Base-by-base conservation (phyloP, 257 asterid species). In the Solanum phureja region DNA sequence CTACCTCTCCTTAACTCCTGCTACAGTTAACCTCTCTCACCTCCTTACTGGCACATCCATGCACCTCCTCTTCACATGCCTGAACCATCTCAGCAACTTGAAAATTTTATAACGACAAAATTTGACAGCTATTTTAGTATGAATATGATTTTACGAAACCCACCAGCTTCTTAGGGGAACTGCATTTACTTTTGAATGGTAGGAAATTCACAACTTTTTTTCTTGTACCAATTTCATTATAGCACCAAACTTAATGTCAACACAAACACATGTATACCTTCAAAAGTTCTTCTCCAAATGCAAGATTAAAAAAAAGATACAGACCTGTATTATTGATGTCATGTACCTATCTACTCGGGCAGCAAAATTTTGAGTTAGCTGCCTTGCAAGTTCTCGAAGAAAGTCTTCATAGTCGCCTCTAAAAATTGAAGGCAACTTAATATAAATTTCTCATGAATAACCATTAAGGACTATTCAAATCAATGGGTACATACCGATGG, bases 381-480 rank as follows among this genome's bases (percentile, higher is more conserved):
- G 95, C 92, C 91, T 95, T 86, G 98, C 98, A 87, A 97, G 90
- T 91, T 97, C 98, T 90, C 97, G 90, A 77, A 95, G 95, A 42
- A 95, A 94, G 91, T 95, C 97, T 91, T 97, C 96, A 86, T 97
- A 97, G 92, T 97, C 98, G 87, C 96, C 93, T 91, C 99, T 97
- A 93, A 76, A 87, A 90, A 58, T 33, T 62, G 56, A 44, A 44
- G 69, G 72, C 86, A 75, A 75, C 33, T 37, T 83, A 89, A 58
- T 66, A 64, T 37, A 38, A 84, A 42, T 34, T 79, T 72, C n/a
- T n/a, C n/a, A n/a, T n/a, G n/a, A n/a, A n/a, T n/a, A n/a, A n/a
- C n/a, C n/a, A n/a, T n/a, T n/a, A n/a, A n/a, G n/a, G n/a, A n/a
- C n/a, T n/a, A n/a, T n/a, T n/a, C n/a, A n/a, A n/a, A n/a, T n/a